phyloP scores from a whole-genome alignment of 2,329 filamentous ascomycete genomes.

The Calonectria montana region DNA sequence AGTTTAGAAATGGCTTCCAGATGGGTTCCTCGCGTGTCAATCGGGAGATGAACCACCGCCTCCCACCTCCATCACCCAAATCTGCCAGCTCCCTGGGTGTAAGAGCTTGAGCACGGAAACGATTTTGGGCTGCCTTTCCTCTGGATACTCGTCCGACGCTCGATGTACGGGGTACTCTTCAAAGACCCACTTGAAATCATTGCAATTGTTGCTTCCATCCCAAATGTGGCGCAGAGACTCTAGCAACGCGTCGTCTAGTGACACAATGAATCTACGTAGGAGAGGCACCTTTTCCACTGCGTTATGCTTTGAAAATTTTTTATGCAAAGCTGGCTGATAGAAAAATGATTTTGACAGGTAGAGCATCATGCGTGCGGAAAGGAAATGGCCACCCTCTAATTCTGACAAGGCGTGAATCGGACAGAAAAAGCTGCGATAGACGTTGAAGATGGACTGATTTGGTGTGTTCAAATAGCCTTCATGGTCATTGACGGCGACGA shows the following conservation, averaged over 20 bases:
- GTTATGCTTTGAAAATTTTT: not conserved
- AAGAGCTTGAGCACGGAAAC: not conserved
- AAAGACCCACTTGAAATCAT: conserved; percentile 7
- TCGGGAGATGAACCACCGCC: not conserved
- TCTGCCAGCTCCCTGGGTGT: not conserved
- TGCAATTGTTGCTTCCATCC: not conserved
- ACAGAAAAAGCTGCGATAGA: not conserved
- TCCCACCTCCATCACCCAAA: not conserved
- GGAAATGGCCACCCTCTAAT: not conserved
- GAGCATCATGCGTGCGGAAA: not conserved
- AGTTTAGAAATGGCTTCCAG: not conserved
- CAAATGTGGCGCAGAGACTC: not conserved
- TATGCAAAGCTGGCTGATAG: not conserved
- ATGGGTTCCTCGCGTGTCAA: not conserved
- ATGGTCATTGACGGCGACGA: not conserved
- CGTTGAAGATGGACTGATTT: not conserved
- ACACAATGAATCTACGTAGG: not conserved
- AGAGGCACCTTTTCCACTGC: not conserved
- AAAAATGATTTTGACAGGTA: not conserved
- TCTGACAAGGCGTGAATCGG: not conserved
- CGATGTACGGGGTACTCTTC: not conserved
- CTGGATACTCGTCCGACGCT: not conserved
- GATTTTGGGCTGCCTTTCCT: not conserved
- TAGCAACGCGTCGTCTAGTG: not conserved
- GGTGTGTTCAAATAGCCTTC: not conserved